These are phyloP conservation scores for Cladosporium velox DNA, from an alignment of 2,329 filamentous ascomycete species.

Conservation along the genomic window DNA sequence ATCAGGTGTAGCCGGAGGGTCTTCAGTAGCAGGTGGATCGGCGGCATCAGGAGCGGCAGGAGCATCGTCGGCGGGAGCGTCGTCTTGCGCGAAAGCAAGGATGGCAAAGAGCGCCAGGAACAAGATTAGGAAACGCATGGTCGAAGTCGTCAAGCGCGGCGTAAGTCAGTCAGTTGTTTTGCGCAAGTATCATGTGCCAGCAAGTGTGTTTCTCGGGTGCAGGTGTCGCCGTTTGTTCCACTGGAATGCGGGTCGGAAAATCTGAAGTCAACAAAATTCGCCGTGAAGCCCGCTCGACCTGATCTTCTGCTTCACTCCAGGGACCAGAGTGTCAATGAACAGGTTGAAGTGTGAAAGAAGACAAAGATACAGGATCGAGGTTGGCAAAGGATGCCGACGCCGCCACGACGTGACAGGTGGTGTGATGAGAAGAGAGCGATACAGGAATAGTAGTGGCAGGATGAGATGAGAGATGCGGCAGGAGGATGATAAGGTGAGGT, in stretches of 20 bases:
- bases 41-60: background rate
- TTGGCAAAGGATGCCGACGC: background rate
- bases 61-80: background rate
- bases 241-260: conserved; percentile 6
- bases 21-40: background rate
- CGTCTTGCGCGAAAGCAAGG: conserved; percentile 7
- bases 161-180: no score
- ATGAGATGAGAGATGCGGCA: background rate
- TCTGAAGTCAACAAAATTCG: conserved; percentile 8
- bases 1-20: background rate
- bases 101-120: background rate
- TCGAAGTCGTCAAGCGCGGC: background rate
- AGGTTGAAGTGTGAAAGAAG: background rate
- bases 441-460: background rate
- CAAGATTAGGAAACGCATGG: conserved; percentile 12
- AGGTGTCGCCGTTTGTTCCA: background rate
- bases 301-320: background rate
- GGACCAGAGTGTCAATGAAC: background rate
- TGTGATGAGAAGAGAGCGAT: background rate
- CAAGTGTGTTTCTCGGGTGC: no score
- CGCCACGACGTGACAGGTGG: background rate
- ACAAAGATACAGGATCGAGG: background rate
- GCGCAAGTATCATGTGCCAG: no score
- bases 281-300: background rate
- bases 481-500: background rate